phyloP scores from a whole-genome alignment of 371 early-diverging fungal species.

The Haplosporangium sp. region DNA sequence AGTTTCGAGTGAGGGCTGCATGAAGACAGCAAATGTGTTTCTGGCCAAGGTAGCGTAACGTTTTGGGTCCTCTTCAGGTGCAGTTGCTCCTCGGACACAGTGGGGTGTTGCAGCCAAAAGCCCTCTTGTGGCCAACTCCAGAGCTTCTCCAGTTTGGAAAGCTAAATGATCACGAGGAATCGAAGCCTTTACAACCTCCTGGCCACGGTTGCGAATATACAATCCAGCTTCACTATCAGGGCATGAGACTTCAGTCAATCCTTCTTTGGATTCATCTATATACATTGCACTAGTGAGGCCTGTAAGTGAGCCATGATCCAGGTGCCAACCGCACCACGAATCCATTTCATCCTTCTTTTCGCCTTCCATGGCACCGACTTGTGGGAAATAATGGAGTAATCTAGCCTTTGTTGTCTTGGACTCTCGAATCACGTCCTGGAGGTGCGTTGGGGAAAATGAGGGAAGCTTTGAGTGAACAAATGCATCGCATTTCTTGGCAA shows the following conservation, averaged over 20 bases:
- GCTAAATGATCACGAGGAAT: conserved; percentile 71
- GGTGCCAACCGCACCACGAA: conserved; percentile 75
- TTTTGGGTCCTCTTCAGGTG: conserved; percentile 40
- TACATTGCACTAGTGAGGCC: conserved; percentile 70
- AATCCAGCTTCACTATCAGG: conserved; percentile 63
- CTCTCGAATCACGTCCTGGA: conserved; percentile 56
- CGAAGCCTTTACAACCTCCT: conserved; percentile 58
- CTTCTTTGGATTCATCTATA: conserved; percentile 55
- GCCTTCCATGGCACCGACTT: conserved; percentile 29
- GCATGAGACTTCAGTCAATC: conserved; percentile 39
- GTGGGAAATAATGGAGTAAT: conserved; percentile 73
- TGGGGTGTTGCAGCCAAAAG: conserved; percentile 72
- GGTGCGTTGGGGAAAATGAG: conserved; percentile 50
- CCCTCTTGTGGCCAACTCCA: conserved; percentile 61
- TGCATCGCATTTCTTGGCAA: conserved; percentile 66
- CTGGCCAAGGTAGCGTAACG: conserved; percentile 58
- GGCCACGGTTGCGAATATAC: conserved; percentile 65
- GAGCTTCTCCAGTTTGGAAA: conserved; percentile 77
- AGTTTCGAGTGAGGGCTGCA: conserved; percentile 62
- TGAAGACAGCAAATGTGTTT: conserved; percentile 75
- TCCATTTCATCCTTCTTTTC: conserved; percentile 54
- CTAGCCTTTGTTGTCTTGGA: conserved; percentile 67
- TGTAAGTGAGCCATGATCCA: conserved; percentile 66
- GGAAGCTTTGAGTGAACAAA: conserved; percentile 55
- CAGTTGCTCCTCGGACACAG: conserved; percentile 64